Base-by-base conservation (phyloP, 352 stramenopile genomes). In the Globisporangium alternatum region DNA sequence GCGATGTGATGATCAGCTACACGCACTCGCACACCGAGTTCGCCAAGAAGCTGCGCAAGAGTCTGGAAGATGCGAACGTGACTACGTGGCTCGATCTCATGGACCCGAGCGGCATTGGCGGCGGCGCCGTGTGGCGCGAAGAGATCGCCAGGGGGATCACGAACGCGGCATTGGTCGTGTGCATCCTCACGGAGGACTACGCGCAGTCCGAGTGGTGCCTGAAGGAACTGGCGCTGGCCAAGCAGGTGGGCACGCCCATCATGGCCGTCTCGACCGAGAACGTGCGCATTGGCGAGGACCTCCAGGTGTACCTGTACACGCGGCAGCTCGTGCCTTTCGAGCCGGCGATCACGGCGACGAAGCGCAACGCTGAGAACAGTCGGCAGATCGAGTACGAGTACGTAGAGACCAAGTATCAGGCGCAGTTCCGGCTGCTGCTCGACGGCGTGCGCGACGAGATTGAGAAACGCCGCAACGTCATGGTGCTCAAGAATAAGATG, bases 1-100 rank as follows among this genome's bases (percentile, higher is more conserved):
- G 86, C 0, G 86, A 95, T 37, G 86, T 93, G 10, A 93, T 95
- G 86, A 93, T 95, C 66, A 95, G 86, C 70, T 93, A 95, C 70
- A 95, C 86, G 31, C 86, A 95, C 63, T 88, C 86, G 35, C 86
- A 95, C 62, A 69, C 72, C 6, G 83, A 92, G 70, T 93, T 95
- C 71, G 85, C 84, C 13, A 88, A 81, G 52, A 93, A 93, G 56
- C 64, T 93, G 35, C 84, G 86, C 47, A 76, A 81, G 52, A 77
- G 72, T 13, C 63, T 95, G 0, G 86, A 93, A 69, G 70, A 85
- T 21, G 76, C 82, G 0, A 90, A 92, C 44, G 75, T 95, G 15
- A 95, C 86, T n/a, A 93, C 84, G 22, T 95, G 86, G 86, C 65
- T 95, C 25, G 86, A 95, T 56, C 71, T 93, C 44, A 94, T 95